Conservation (phyloP, 179 eudicot genomes). For the Patellifolia procumbens region DNA sequence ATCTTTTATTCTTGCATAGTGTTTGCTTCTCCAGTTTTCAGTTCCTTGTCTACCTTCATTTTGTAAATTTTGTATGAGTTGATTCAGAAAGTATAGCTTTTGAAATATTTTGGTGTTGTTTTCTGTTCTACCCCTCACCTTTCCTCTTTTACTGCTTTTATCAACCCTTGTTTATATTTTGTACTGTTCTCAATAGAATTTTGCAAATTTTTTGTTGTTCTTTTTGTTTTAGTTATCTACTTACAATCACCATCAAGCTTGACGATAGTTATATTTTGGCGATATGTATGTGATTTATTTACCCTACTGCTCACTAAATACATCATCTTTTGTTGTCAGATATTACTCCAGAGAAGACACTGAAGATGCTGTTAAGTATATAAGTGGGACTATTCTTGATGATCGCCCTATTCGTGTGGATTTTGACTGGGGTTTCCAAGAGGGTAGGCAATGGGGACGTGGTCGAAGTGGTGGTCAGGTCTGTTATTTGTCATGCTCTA, state of each 20-base stretch:
- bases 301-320: neutral
- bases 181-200: neutral
- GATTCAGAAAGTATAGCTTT: neutral
- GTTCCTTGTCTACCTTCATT: neutral
- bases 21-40: neutral
- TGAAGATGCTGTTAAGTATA: slow-evolving; percentile 87
- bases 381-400: slow-evolving; percentile 97
- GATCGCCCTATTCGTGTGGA: slow-evolving; percentile 98
- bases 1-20: neutral
- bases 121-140: too few relatives aligned
- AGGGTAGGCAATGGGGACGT: slow-evolving; percentile 99
- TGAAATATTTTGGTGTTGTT: neutral
- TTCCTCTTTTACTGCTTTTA: neutral
- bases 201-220: neutral
- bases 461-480: slow-evolving; percentile 99
- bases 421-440: slow-evolving; percentile 99
- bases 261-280: neutral
- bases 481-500: slow-evolving; percentile 23
- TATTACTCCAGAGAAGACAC: slow-evolving; percentile 91
- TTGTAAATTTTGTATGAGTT: neutral
- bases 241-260: neutral
- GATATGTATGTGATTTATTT: neutral
- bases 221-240: neutral
- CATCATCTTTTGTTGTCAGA: slow-evolving; percentile 38
- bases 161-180: neutral